These are phyloP conservation scores for Trichoderma atrobrunneum DNA, from an alignment of 2,329 filamentous ascomycete genomes.

Conservation along the genomic window DNA sequence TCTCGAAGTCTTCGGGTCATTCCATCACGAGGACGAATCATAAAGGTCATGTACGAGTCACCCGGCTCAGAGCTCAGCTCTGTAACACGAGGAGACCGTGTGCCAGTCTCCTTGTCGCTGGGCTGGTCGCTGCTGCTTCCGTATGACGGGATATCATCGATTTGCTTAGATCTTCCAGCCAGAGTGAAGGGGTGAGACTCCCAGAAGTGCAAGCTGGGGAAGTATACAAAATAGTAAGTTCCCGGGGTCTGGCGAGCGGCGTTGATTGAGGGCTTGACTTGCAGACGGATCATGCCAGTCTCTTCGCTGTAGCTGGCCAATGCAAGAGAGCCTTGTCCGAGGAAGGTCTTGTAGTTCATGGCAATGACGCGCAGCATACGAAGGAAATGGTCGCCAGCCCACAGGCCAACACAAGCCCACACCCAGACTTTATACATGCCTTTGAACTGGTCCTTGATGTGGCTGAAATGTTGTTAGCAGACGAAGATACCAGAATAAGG, in stretches of 20 bases:
- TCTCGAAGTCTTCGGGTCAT: conserved; percentile 35
- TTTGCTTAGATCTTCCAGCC: conserved; percentile 24
- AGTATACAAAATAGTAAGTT: conserved; percentile 41
- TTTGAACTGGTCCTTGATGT: conserved; percentile 22
- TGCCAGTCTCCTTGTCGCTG: conserved; percentile 24
- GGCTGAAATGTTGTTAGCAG: conserved; percentile 16
- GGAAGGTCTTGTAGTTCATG: conserved; percentile 30
- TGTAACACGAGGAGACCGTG: conserved; percentile 8
- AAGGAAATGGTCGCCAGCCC: conserved; percentile 44
- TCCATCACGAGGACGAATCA: conserved; percentile 38
- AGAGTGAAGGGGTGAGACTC: conserved; percentile 44
- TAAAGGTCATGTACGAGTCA: conserved; percentile 31
- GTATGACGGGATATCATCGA: background rate
- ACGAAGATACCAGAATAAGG: background rate
- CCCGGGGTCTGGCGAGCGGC: conserved; percentile 34
- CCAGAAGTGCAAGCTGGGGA: conserved; percentile 36
- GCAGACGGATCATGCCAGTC: conserved; percentile 37
- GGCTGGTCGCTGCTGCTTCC: conserved; percentile 18
- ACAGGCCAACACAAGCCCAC: conserved; percentile 44
- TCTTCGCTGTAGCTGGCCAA: conserved; percentile 32
- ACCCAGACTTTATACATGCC: conserved; percentile 24
- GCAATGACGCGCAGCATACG: conserved; percentile 39
- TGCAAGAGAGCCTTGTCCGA: conserved; percentile 33
- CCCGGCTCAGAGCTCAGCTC: background rate
- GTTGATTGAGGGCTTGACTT: conserved; percentile 31